Base-by-base conservation (phyloP, 768 basidiomycete species). In the Amanita polypyramis region DNA sequence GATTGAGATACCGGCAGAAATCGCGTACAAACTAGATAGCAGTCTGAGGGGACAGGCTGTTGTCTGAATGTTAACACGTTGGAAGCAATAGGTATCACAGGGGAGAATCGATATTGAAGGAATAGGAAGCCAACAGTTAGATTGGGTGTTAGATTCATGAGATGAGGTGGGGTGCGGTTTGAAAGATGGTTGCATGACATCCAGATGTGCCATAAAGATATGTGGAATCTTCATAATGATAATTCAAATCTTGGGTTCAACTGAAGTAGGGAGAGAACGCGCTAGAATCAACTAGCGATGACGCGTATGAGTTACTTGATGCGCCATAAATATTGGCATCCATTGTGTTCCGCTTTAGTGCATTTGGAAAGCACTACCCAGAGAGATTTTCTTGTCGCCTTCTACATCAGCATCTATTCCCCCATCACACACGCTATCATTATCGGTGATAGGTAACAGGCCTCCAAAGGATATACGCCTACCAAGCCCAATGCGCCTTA, bases 341-440 rank as follows among this genome's bases (percentile, higher is more conserved):
- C 19, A 34, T 43, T 37, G 10, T 48, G 14, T n/a, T 30, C 7
- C 17, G 27, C 20, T 35, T 70, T 55, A 82, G 11, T 66, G 70
- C 62, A 84, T 63, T 54, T 83, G 80, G 60, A 90, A 85, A 21
- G 86, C 86, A 57, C 84, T 87, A 23, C 75, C 86, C 43, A 89
- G 54, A 45, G 58, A 56, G 61, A 48, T 66, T 66, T 38, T 61
- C 51, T 36, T 53, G 38, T 32, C 53, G 34, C 17, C 23, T 55
- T 48, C 44, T 53, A 53, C 27, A 50, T 54, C 43, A 34, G 39
- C 1, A 45, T 47, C 19, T 50, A 52, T 10, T 4, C 60, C 63
- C 33, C 63, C 61, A n/a, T 60, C 60, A 21, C 66, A 62, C 49
- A 62, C 62, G 45, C 66, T 60, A 29, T 55, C 65, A 52, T 70